A percentile compares a stretch with the other conserved stretches of the same genome.
phyloP scores from a whole-genome alignment of 2,329 filamentous ascomycete genomes.

The Apiospora kogelbergensis region DNA sequence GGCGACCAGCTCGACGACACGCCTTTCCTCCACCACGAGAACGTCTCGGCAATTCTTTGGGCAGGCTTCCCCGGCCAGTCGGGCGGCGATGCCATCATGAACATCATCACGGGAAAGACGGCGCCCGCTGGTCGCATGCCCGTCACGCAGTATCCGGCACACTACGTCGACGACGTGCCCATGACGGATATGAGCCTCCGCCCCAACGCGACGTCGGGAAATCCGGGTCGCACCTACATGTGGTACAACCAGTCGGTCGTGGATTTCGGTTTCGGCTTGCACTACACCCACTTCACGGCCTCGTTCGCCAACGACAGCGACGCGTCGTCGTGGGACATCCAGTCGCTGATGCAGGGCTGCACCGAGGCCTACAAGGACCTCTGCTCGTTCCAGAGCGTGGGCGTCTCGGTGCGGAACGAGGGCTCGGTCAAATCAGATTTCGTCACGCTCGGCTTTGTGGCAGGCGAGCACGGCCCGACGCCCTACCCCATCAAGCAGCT shows the following conservation, averaged over 20 bases:
- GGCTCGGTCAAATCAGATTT: constrained; percentile 42
- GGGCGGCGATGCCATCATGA: constrained; percentile 48
- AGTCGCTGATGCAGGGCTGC: constrained; percentile 31
- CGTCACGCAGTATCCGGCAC: constrained; percentile 47
- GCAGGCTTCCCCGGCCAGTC: constrained; percentile 52
- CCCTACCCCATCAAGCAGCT: constrained; percentile 47
- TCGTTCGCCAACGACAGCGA: constrained; percentile 11
- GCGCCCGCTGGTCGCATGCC: constrained; percentile 47
- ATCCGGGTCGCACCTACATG: constrained; percentile 48
- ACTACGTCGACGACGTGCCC: constrained; percentile 42
- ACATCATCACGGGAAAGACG: constrained; percentile 45
- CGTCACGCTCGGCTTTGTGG: constrained; percentile 42
- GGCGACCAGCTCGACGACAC: constrained; percentile 47
- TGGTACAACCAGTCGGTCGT: constrained; percentile 47
- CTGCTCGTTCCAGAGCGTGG: constrained; percentile 38
- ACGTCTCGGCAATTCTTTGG: constrained; percentile 48
- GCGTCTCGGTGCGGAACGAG: constrained; percentile 40
- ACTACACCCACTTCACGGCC: constrained; percentile 45
- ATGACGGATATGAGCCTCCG: constrained; percentile 51
- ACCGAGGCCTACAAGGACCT: constrained; percentile 34
- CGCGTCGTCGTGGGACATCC: constrained; percentile 26
- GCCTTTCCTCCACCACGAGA: constrained; percentile 41
- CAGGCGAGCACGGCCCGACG: constrained; percentile 36
- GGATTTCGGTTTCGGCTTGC: constrained; percentile 46
- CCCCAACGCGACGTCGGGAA: constrained; percentile 34